Base-by-base conservation (phyloP, 106 monocot species). In the Dioscorea alata region DNA sequence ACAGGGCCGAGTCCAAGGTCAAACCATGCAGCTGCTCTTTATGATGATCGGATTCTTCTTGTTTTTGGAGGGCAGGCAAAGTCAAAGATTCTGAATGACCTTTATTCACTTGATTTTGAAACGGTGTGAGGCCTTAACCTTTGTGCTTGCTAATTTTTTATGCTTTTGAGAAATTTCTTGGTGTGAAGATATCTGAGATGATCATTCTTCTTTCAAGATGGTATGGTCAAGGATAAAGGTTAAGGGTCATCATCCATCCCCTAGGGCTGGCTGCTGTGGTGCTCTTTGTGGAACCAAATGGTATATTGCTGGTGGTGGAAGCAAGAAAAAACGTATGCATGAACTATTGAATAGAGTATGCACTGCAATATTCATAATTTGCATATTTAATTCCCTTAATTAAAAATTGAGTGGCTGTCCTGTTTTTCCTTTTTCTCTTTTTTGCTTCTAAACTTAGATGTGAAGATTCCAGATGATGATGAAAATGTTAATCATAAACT, bases 41-140 rank as follows among this genome's bases (percentile, higher is more conserved):
- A 87, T 79, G 83, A 83, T 76, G 92, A 89, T 66, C 89, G 74
- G 76, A 67, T 65, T 65, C 91, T 95, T 70, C 81, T 90, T 73
- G 76, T 99, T 58, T 92, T 99, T 81, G 97, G 92, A 64, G 92
- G 97, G 8, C 82, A 93, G 63, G 89, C 87, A 35, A 99, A 93
- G 72, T 92, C 92, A 23, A 90, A 70, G 73, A 90, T 86, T 69
- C 71, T 92, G 33, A 92, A 90, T 81, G 97, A 92, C 67, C 80
- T 99, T 34, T 90, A 92, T 68, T 87, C 97, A n/a, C 87, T 99
- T 61, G 92, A 99, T 64, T 99, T 99, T 79, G 97, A 99, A 81
- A 92, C 92, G 42, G 97, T 99, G 83, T 35, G 82, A 79, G 16
- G 59, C 25, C 49, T 71, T 6, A 6, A 12, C 31, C 13, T 21